Base-by-base conservation (phyloP, 805 yeast species). In the Candida methanosorbosa region DNA sequence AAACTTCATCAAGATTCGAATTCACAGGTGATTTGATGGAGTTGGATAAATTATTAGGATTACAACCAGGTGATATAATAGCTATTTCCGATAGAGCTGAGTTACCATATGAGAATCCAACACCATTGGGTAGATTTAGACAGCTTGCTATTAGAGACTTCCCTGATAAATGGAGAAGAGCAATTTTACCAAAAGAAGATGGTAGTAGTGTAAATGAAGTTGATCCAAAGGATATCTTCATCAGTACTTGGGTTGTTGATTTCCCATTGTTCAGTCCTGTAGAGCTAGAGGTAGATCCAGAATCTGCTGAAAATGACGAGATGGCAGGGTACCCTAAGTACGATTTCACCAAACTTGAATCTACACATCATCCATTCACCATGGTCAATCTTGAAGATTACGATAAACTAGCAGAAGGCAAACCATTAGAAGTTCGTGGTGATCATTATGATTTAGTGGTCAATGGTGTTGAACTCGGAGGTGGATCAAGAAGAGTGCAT, bases 361-460 rank as follows among this genome's bases (percentile, higher is more conserved):
- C 97, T 0, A 88, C 97, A 0, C 99, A 92, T 52, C 99, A 92
- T 54, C 99, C 99, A 4, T 92, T 92, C 61, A 92, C 99, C 0
- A 92, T 92, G 97, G 82, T 80, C 1, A 69, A 78, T 25, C 50
- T 75, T 0, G 76, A 72, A 12, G 95, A 86, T 50, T 80, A 80
- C 45, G 71, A 71, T 2, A 53, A 61, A 6, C 60, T 87, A 5
- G 66, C 50, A 6, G 44, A 63, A 0, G 11, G 23, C 11, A 64
- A 67, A 15, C 94, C 94, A 5, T 56, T 84, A 18, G 53, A 61
- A 27, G 86, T 81, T 2, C 67, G 74, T 26, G 98, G 97, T 9
- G 94, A 84, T 48, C 98, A 92, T 56, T 92, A 87, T 54, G 99
- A 92, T 53, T 59, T 92, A 13, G 98, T 92, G 1, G 63, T 92